A percentile compares a stretch with the other conserved stretches of the same genome.
phyloP scores from a whole-genome alignment of 75 land plant genomes.

The Adiantum capillusveneris region DNA sequence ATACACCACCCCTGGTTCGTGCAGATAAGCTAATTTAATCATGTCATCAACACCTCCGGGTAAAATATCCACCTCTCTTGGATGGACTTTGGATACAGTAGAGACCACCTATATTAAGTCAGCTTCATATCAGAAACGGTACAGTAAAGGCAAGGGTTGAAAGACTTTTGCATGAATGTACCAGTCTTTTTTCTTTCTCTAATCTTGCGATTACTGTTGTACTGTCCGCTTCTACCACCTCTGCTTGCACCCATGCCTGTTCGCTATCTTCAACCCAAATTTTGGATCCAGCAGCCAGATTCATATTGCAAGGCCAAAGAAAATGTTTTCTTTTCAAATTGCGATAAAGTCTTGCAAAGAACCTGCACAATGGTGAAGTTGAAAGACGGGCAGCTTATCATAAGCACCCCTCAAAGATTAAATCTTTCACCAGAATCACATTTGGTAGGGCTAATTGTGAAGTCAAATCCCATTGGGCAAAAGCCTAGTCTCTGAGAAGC shows the following conservation, averaged over 20 bases:
- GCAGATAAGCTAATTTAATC: slow-evolving; percentile 92
- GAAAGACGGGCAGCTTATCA: too few relatives aligned
- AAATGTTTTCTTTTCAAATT: too few relatives aligned
- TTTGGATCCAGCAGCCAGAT: slow-evolving; percentile 57
- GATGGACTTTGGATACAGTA: slow-evolving; percentile 37
- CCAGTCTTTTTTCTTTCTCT: slow-evolving; percentile 44
- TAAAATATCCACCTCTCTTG: slow-evolving; percentile 63
- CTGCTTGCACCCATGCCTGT: slow-evolving; percentile 70
- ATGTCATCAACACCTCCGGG: slow-evolving; percentile 94
- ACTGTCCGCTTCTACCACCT: slow-evolving; percentile 45
- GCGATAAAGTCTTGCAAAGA: too few relatives aligned
- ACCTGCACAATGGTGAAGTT: too few relatives aligned
- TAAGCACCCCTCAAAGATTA: too few relatives aligned
- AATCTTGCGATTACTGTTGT: slow-evolving; percentile 43
- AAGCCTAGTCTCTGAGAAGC: too few relatives aligned
- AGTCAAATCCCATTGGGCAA: too few relatives aligned
- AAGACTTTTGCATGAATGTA: slow-evolving; percentile 7
- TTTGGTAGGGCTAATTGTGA: too few relatives aligned
- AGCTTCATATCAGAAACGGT: background rate
- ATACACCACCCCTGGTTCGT: slow-evolving; percentile 92
- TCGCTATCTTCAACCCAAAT: slow-evolving; percentile 88
- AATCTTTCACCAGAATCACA: too few relatives aligned
- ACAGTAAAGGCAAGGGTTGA: background rate
- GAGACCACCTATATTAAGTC: slow-evolving; percentile 31
- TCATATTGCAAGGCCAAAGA: slow-evolving; percentile 19